Base-by-base conservation (phyloP, 2,329 filamentous ascomycete species). In the Cladophialophora immunda region DNA sequence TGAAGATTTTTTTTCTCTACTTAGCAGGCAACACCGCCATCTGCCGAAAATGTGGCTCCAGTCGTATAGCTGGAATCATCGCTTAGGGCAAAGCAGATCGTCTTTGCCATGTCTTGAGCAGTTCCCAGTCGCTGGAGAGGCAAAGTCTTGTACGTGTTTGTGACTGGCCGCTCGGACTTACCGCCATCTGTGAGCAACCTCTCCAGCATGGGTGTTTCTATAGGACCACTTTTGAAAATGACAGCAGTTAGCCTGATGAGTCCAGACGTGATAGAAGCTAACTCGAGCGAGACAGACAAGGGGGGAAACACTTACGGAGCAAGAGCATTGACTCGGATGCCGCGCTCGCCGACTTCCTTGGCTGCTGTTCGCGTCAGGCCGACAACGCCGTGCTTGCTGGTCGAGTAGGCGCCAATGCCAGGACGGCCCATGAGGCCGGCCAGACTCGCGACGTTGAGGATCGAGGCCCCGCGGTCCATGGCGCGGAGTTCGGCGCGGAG, bases 121-220 rank as follows among this genome's bases (percentile, higher is more conserved):
- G 60, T 62, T 25, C 70, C 68, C n/a, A 70, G 30, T 45, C 93
- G 93, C 76, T 92, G 89, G 38, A 70, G 32, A 36, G 68, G 65
- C 25, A 70, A 19, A 9, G 58, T 70, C 59, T 70, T 70, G 65
- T 66, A 65, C 17, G 65, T 67, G 25, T 64, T 61, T 8, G 68
- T 68, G 41, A 67, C 64, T 0, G 67, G 63, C 54, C 38, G 38
- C 8, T 67, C 58, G 4, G 34, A 29, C 22, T 47, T 27, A 8
- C 58, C 64, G 4, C 58, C 62, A 17, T 68, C 62, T 1, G 41
- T 13, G 19, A 36, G 32, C 17, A 70, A 19, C 22, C 68, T 65
- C 7, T 60, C 36, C 58, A 70, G 17, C 68, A 70, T 67, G 8
- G 68, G 65, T 4, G 68, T 70, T 25, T 67, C 65, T 17, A 70